Evolutionary conservation across 495 filamentous ascomycete genomes (phyloP), one percentile per base, ranked within the genome.

Genomic region (Tuber magnatum): DNA sequence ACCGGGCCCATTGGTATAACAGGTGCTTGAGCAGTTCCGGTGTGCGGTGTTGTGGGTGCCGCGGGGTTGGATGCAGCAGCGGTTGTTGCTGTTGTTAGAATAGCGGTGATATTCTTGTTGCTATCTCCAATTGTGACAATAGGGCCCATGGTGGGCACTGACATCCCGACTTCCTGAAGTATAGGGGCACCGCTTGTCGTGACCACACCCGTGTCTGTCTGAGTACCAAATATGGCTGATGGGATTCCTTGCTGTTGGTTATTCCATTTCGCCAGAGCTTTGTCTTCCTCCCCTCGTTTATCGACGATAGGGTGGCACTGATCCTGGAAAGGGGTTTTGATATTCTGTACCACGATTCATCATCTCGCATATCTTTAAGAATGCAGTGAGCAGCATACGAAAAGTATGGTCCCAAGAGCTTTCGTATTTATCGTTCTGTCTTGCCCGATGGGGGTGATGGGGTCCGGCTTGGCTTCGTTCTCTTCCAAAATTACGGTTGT

Each of bases 291-390:
- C 28, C 12, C 18, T 65, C 56, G 56, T 65, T 20, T 65, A 65
- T 75, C 73, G 41, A 61, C 65, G 22, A 75, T 39, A 12, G 73
- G 73, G 18, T 39, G 39, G 42, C 73, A 75, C 28, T 71, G 41
- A 6, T 71, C 44, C 39, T 69, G 38, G n/a, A 75, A 48, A 6
- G 73, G 73, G n/a, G 61, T 40, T 75, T 75, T 75, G 22, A 75
- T 39, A 24, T n/a, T 56, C 73, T 71, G 56, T 32, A 16, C 18
- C 28, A 35, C 24, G n/a, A 39, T 16, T 3, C 18, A 18, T 22
- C 16, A 39, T 41, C 43, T 16, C 70, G 7, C 28, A 70, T 12
- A 40, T 43, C n/a, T 40, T 32, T 3, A n/a, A 44, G 6, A 42
- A 22, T 70, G 20, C 24, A 16, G 5, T 6, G 40, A 69, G 24